These are phyloP conservation scores for Linnemannia zychae DNA, from an alignment of 192 early-diverging fungal species.

Conservation along the genomic window DNA sequence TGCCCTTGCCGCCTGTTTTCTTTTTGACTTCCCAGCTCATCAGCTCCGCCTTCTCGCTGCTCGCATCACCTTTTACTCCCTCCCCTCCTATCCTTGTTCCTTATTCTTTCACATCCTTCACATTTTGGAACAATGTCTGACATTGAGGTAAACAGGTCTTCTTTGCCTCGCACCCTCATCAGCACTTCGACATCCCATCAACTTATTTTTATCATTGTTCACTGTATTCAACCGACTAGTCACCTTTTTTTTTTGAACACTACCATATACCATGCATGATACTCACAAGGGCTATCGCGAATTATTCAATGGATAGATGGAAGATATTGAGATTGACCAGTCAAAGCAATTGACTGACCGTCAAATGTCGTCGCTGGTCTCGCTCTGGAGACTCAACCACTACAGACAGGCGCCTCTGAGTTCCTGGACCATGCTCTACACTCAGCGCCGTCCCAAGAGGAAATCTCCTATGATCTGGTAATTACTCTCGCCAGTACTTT, in stretches of 20 bases:
- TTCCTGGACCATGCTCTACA: slow-evolving; percentile 52
- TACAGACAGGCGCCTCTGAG: slow-evolving; percentile 47
- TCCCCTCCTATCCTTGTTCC: background rate
- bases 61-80: background rate
- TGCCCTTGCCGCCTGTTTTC: background rate
- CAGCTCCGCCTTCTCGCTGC: background rate
- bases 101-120: background rate
- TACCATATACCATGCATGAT: background rate
- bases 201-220: background rate
- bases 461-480: slow-evolving; percentile 44
- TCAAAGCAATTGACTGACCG: slow-evolving; percentile 34
- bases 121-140: slow-evolving; percentile 20
- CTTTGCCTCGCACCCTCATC: background rate
- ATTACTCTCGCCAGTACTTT: background rate
- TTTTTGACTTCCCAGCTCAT: background rate
- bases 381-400: slow-evolving; percentile 42
- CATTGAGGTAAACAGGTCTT: slow-evolving; percentile 25
- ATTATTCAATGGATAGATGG: slow-evolving; percentile 11
- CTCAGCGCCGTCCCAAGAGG: slow-evolving; percentile 24
- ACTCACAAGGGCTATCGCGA: background rate
- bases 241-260: background rate
- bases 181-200: background rate
- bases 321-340: slow-evolving; percentile 24
- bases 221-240: background rate
- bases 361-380: slow-evolving; percentile 34